Conservation (phyloP, 1,284 basidiomycete species). For the Melampsora americana region DNA sequence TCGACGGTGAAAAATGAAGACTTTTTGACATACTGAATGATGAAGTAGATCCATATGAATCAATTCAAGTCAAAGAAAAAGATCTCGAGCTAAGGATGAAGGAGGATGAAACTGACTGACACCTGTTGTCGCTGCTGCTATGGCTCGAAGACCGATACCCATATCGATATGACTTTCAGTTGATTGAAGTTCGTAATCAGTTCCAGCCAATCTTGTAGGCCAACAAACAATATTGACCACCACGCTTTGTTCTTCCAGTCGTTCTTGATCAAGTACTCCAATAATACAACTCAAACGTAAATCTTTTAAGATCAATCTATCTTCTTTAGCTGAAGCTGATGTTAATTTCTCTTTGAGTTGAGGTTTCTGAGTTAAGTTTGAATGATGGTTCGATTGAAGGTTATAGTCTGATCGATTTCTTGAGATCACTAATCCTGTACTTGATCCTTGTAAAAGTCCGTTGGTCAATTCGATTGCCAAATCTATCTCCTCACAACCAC, state of each 20-base stretch:
- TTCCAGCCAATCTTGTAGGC: not conserved
- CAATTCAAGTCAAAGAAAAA: too few species aligned
- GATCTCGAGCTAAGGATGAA: too few species aligned
- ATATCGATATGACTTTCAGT: not conserved
- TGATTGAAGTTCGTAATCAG: not conserved
- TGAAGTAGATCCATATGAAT: too few species aligned
- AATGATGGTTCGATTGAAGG: not conserved
- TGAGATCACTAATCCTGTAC: not conserved
- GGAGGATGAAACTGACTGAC: too few species aligned
- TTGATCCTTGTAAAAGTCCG: not conserved
- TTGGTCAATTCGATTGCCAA: constrained; percentile 1
- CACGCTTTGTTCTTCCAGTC: not conserved
- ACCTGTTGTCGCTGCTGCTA: not conserved
- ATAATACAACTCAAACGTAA: not conserved
- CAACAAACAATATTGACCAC: not conserved
- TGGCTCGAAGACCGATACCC: not conserved
- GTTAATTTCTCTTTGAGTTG: not conserved
- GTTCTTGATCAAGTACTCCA: constrained; percentile 6
- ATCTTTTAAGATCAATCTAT: not conserved
- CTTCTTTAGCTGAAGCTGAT: not conserved
- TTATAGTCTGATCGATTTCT: not conserved
- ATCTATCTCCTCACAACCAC: not conserved
- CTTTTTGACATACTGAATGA: not conserved
- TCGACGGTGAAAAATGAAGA: not conserved
- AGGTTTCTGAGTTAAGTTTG: not conserved